Base-by-base conservation (phyloP, 164 flowering plant genomes). In the Nymphaea thermarum region DNA sequence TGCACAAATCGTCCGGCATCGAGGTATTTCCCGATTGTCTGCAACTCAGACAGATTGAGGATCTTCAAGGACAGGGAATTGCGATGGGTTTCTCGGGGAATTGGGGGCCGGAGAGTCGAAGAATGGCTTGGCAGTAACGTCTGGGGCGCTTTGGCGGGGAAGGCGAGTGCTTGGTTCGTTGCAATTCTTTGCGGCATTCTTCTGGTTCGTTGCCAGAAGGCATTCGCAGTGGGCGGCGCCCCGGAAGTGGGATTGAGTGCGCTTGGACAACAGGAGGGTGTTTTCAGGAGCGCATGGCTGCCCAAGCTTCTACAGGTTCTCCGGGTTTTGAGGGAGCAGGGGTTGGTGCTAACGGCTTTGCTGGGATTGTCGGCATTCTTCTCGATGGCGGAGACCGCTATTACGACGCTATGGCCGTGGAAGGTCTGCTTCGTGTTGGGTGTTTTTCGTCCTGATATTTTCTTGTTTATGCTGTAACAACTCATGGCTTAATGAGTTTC, bases 401-500 rank as follows among this genome's bases (percentile, higher is more conserved):
- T 95, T 51, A 92, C 99, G 36, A 92, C 97, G 2, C 83, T 95
- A 42, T 95, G 99, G 99, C 99, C 99, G n/a, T 95, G 99, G 99
- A 95, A 92, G 99, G 99, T 92, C 76, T 47, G 70, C 53, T 8
- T 43, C 60, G 10, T 55, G 16, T 55, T 55, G 60, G 16, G 2
- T 55, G 60, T 10, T 8, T 8, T 55, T 55, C 60, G 2, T 10
- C 12, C 12, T 2, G 60, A 16, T 55, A 10, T 55, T 55, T 55
- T 8, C 16, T 55, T 55, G 36, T 25, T 25, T 25, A 1, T 25
- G 36, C 36, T 25, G 36, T 25, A 25, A 25, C 1, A 25, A 25
- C 36, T 25, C 36, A 25, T 25, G 36, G 36, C 36, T 25, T 25
- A 25, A 25, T 25, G 36, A 25, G 36, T 25, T 25, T 25, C 36